Evolutionary conservation across 805 yeast species (phyloP), one percentile per base, ranked within the genome.

Genomic region (Hyphopichia homilentoma): DNA sequence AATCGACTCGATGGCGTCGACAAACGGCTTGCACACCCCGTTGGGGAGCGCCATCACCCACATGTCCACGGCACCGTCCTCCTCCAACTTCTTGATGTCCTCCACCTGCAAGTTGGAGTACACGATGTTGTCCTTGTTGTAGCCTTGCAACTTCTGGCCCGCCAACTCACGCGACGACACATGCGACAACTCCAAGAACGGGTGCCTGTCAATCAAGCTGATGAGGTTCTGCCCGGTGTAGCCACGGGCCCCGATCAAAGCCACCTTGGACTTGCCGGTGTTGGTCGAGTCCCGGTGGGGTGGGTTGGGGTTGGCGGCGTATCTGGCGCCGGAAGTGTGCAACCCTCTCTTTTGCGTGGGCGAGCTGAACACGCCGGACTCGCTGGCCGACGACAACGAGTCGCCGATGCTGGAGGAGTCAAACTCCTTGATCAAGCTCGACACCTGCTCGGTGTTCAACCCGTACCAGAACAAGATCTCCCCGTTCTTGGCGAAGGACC

Each of bases 21-120:
- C 93, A 56, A 84, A 84, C 34, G 88, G 93, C 54, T 80, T 79
- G 54, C 97, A 93, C 23, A 93, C 96, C 30, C 96, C 97, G 57
- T 93, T 93, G 43, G 99, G 99, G 50, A 93, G 73, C 2, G 98
- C 98, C 98, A 94, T 93, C 17, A 94, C 95, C 98, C 99, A 93
- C 32, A 89, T 82, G 52, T 93, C 98, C 37, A 93, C 85, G 33
- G 77, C 84, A 30, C 79, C 77, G 29, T 77, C 67, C 43, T 79
- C 72, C 61, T 90, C 98, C 41, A 93, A 64, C 43, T 69, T 64
- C 52, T 78, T 78, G 44, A 93, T 82, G 48, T 93, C 97, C 51
- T 87, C 96, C 27, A 81, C 74, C 54, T 82, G 89, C 47, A 93
- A 70, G 61, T 89, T 93, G 40, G 85, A 85, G 63, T 93, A 93